Base-by-base conservation (phyloP, 208 protist species). In the Herpetomonas tarakana region DNA sequence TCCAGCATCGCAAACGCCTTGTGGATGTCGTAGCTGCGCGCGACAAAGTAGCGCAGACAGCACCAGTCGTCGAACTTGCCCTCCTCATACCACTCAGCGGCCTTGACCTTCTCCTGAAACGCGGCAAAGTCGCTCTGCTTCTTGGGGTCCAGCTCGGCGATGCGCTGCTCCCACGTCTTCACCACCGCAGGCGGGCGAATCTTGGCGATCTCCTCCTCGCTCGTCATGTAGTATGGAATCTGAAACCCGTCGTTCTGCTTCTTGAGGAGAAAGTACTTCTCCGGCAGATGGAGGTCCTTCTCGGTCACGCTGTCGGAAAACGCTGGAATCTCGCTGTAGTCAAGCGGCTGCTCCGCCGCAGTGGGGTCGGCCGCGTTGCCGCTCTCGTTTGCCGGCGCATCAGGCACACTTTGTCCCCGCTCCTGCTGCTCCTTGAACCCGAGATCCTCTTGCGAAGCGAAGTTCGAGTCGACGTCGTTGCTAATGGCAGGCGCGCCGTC, bases 231-330 rank as follows among this genome's bases (percentile, higher is more conserved):
- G 66, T 84, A 89, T 9, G 87, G 87, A 38, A 91, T 83, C 58
- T 89, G 81, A 44, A 93, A 91, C 18, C 72, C 83, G 12, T 60
- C 65, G 71, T 93, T 93, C 59, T 89, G 83, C 50, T 72, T 78
- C 3, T 68, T 68, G n/a, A 87, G 62, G 3, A 93, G 52, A 52
- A 93, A 93, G 63, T 69, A 79, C 28, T 91, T 79, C 19, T 64
- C 50, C 2, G 84, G 83, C 22, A 86, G 61, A 22, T 74, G 2
- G 16, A 74, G 51, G 28, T 72, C 55, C 19, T 41, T 25, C 68
- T 74, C 62, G 22, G 55, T 38, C 0, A 46, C 63, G 16, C 25
- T 61, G 19, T n/a, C 52, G 2, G 18, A 2, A 2, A 53, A 65
- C 26, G 41, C 24, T 21, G 41, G 50, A 14, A 54, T 22, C 2